These are phyloP conservation scores for Albatrellus ellisii DNA, from an alignment of 768 basidiomycete species.

Conservation along the genomic window DNA sequence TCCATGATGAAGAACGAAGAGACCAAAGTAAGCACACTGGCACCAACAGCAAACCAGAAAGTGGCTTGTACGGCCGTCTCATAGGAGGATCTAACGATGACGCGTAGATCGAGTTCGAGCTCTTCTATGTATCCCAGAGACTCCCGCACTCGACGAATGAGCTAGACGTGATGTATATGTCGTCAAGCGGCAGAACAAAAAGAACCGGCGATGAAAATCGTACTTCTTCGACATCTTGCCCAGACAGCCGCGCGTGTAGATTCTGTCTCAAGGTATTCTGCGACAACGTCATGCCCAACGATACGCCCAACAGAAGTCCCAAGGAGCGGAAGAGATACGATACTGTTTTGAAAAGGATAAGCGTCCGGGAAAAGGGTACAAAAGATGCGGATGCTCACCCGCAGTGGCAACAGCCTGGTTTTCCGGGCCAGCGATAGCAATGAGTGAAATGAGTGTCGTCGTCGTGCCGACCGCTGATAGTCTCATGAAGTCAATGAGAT, in stretches of 20 bases:
- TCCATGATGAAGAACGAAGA: slow-evolving; percentile 41
- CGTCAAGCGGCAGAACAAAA: background rate
- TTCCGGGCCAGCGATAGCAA: slow-evolving; percentile 45
- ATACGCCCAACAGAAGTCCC: slow-evolving; percentile 44
- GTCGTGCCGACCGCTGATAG: slow-evolving; percentile 38
- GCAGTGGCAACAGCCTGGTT: slow-evolving; percentile 59
- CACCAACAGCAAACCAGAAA: slow-evolving; percentile 31
- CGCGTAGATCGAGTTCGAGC: slow-evolving; percentile 18
- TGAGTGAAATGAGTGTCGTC: slow-evolving; percentile 43
- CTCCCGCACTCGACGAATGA: slow-evolving; percentile 21
- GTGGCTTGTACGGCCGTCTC: slow-evolving; percentile 33
- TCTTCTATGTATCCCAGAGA: slow-evolving; percentile 22
- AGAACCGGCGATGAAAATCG: slow-evolving; percentile 2
- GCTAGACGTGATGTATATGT: slow-evolving; percentile 10
- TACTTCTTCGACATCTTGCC: slow-evolving; percentile 37
- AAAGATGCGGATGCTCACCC: slow-evolving; percentile 21
- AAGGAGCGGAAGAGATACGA: slow-evolving; percentile 57
- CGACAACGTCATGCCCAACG: slow-evolving; percentile 41
- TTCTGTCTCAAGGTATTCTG: slow-evolving; percentile 35
- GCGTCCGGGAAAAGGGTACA: background rate
- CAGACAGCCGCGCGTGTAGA: slow-evolving; percentile 29
- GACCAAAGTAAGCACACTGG: slow-evolving; percentile 29
- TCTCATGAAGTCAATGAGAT: background rate
- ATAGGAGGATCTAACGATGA: slow-evolving; percentile 19
- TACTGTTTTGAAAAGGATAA: slow-evolving; percentile 21